Evolutionary conservation across 2,329 filamentous ascomycete genomes (phyloP), one percentile per base, ranked within the genome.

Genomic region (Mollisiaceae sp.): DNA sequence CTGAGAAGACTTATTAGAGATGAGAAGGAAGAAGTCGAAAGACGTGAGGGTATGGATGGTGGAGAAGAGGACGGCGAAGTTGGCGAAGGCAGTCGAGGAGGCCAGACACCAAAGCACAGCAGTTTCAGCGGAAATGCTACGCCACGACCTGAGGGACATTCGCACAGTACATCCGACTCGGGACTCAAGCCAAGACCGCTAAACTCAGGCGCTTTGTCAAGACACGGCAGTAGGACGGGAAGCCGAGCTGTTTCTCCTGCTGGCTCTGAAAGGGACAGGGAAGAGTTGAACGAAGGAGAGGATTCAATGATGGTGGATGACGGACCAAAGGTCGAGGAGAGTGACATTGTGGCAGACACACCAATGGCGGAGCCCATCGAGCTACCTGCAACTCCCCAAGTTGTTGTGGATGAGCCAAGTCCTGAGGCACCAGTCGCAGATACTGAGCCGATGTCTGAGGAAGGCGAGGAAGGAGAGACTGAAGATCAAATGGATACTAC

Each of bases 1-100:
- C 84, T 98, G 77, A 83, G 94, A 65, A 85, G 92, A 58, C 84
- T 96, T 77, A 97, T 98, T 74, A 89, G 93, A 67, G 94, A 97
- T 74, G 94, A 97, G 82, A 97, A 97, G 80, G 94, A 97, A 77
- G 93, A 97, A 79, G 92, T 95, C 0, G 93, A 97, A 79, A 84
- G 92, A 50, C 86, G 93, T 62, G 93, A 96, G 77, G 93, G 92
- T 36, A 93, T 93, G 87, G 88, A 88, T 63, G 74, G 70, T 35
- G 73, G 69, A 69, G 89, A 88, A 57, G 86, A 82, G 18, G 89
- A 85, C 67, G 83, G 80, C 4, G 83, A 89, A 71, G 83, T 89
- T 71, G 88, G 89, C 43, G 84, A 80, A 5, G 85, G 78, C 6
- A 84, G 84, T 62, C 78, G 78, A 38, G 79, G 78, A 1, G 84